Conservation (phyloP, 352 stramenopile genomes). For the Phytophthora aleatoria region DNA sequence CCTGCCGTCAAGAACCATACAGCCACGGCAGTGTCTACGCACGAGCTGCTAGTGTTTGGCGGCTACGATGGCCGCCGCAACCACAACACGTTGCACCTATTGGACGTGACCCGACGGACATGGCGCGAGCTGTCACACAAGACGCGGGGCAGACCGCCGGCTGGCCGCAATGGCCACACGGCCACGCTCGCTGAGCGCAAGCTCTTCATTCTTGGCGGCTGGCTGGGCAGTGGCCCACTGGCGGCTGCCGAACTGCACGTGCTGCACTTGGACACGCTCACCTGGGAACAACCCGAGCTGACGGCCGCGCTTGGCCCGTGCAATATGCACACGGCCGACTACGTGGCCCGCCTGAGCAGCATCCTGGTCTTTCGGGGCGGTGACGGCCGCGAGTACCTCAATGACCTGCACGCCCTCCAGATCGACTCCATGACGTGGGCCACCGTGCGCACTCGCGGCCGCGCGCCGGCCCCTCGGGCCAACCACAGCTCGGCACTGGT, state of each 20-base stretch:
- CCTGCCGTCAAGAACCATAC: constrained; percentile 91
- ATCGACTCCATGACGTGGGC: constrained; percentile 90
- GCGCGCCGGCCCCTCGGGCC: constrained; percentile 85
- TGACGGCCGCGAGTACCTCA: constrained; percentile 95
- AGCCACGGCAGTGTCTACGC: constrained; percentile 57
- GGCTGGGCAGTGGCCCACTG: constrained; percentile 92
- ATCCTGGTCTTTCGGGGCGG: constrained; percentile 95
- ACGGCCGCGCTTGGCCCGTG: constrained; percentile 84
- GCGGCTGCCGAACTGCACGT: constrained; percentile 93
- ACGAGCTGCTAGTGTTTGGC: constrained; percentile 88
- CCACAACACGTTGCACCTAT: constrained; percentile 92
- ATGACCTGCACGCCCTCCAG: constrained; percentile 94
- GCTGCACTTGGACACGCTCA: constrained; percentile 82
- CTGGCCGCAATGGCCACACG: constrained; percentile 95
- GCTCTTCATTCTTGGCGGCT: constrained; percentile 95
- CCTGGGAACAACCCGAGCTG: constrained; percentile 58
- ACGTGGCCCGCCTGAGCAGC: constrained; percentile 73
- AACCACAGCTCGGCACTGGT: constrained; percentile 95
- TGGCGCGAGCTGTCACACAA: constrained; percentile 60
- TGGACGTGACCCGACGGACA: constrained; percentile 82
- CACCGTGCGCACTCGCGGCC: constrained; percentile 75
- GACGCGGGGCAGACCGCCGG: constrained; percentile 59
- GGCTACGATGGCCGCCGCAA: constrained; percentile 96
- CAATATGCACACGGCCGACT: constrained; percentile 99
- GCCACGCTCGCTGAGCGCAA: constrained; percentile 90